Base-by-base conservation (phyloP, 139 green algal species). In the Tetradesmus lagerheimii region DNA sequence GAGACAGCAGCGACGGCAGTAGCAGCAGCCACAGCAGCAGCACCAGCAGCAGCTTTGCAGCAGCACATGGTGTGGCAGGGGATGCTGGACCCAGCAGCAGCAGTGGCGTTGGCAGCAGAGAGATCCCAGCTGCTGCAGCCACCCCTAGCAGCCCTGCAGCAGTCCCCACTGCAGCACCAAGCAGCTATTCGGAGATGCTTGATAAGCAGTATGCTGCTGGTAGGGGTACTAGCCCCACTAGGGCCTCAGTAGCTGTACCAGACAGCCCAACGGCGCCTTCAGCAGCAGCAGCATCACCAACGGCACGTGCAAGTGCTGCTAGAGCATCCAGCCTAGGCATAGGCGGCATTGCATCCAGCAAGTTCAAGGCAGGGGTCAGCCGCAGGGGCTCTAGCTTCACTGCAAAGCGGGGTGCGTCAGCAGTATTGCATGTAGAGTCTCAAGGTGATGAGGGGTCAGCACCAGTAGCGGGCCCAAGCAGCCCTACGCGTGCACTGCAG, bases 21-120 rank as follows among this genome's bases (percentile, higher is more conserved):
- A 87, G 50, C 82, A 88, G 82, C 57, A 77, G 39, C 34, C 34
- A 27, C 38, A 86, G 80, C 45, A 85, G 79, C 23, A 53, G 25
- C 38, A 64, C 41, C 80, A 50, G 45, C 45, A 50, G 45, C 29
- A 86, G 12, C 41, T 47, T 64, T 50, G 35, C 34, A 16, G 78
- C 38, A 64, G 78, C 78, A 38, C 35, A 38, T 64, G 78, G 15
- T 62, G 78, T 71, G 47, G 47, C 47, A 62, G 47, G 47, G 8
- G 8, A 62, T 71, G 57, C 57, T 71, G 57, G 57, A 1, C 20
- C 34, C 29, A 77, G 50, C 81, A 75, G 81, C 29, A 43, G 45
- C 20, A 85, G 66, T 9, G 9, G 66, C n/a, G 20, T 2, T 41
- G 75, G 75, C 35, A 47, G 75, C 25, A 12, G n/a, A 39, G 16